Percentiles rank a stretch among this genome's conserved stretches.
Conservation (phyloP, 768 basidiomycete species). For the Pleurotus ostreatus region DNA sequence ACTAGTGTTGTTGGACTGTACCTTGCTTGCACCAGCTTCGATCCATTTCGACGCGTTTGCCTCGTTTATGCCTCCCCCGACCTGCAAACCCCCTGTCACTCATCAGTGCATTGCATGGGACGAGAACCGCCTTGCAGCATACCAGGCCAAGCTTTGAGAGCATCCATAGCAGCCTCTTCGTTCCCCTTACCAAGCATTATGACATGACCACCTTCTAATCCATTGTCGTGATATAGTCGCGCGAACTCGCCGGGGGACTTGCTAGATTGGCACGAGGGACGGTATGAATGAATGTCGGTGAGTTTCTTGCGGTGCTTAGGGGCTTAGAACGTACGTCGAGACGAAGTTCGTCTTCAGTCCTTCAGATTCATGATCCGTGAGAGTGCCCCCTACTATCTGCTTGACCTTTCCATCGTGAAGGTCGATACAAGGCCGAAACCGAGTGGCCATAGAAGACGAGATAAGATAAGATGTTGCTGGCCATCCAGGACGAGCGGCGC, state of each 20-base stretch:
- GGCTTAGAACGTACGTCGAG: slow-evolving; percentile 55
- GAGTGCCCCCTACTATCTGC: slow-evolving; percentile 95
- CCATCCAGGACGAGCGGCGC: background rate
- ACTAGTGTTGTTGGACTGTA: slow-evolving; percentile 2
- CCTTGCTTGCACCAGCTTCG: slow-evolving; percentile 88
- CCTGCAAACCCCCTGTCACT: slow-evolving; percentile 63
- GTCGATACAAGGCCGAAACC: slow-evolving; percentile 93
- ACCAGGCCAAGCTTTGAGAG: slow-evolving; percentile 84
- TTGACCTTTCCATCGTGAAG: slow-evolving; percentile 95
- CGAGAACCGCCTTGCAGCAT: slow-evolving; percentile 7
- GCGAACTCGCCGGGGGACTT: slow-evolving; percentile 80
- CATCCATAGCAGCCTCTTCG: slow-evolving; percentile 82
- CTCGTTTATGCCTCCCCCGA: slow-evolving; percentile 90
- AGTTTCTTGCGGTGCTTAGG: background rate
- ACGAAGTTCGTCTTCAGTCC: slow-evolving; percentile 86
- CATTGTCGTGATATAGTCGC: slow-evolving; percentile 63
- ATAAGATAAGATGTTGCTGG: background rate
- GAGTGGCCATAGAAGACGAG: background rate
- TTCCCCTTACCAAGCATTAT: slow-evolving; percentile 94
- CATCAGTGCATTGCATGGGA: slow-evolving; percentile 1
- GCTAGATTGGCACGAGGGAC: slow-evolving; percentile 31
- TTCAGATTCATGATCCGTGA: slow-evolving; percentile 63
- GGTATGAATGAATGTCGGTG: slow-evolving; percentile 10
- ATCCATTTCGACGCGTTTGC: slow-evolving; percentile 84
- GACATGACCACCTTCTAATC: slow-evolving; percentile 85